Base-by-base conservation (phyloP, 148 eudicot genomes). In the Rhododendron vialii region DNA sequence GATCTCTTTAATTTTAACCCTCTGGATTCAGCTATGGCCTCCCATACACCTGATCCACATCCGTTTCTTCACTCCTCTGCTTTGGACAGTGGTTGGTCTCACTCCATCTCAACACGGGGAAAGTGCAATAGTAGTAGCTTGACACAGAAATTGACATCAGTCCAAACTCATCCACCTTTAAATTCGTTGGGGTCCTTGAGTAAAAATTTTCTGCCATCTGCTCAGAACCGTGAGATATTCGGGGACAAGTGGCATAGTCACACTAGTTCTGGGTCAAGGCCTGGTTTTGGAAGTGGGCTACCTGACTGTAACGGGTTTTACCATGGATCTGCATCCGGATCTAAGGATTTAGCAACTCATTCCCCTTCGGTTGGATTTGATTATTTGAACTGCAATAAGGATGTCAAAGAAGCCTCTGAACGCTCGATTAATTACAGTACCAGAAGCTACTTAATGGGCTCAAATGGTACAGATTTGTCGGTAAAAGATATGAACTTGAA, bases 401-500 rank as follows among this genome's bases (percentile, higher is more conserved):
- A 74, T 75, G 90, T 85, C 74, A 88, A 89, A 80, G 76, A 73
- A 13, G 89, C 82, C 35, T 79, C 89, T 84, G 86, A 81, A 41
- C 87, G 20, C 47, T 41, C 43, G 0, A 65, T 35, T 47, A 83
- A 85, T 85, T 82, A 53, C 59, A 87, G 88, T 74, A 84, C 88
- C 12, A 82, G 82, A 81, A 85, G 89, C 59, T 80, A 85, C 80
- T 57, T 87, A 24, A 94, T 81, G 79, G 86, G 86, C 80, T 82
- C 90, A 41, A 83, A 84, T 75, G 41, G 59, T 80, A 67, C 55
- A 8, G 91, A 91, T 86, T 92, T 89, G 75, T 87, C 92, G 20
- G 55, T 73, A 2, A 89, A 89, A 88, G 93, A 88, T 82, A 47
- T 92, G 85, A 89, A 93, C 88, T 87, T 90, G 89, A 93, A 95